phyloP scores from a whole-genome alignment of 169 alveolate species.

The Plasmodium cynomolgi region DNA sequence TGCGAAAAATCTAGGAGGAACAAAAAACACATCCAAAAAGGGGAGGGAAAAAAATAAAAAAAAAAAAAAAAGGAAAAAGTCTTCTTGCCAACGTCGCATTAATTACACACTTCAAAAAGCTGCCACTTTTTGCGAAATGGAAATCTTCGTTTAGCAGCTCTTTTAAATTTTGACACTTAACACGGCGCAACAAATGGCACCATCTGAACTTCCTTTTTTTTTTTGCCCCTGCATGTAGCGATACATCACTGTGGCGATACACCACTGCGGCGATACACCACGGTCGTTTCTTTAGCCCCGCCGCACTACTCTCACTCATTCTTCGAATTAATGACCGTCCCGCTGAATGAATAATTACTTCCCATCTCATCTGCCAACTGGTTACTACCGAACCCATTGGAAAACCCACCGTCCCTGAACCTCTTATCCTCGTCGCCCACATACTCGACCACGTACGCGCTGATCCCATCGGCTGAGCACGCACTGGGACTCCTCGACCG shows the following conservation, averaged over 20 bases:
- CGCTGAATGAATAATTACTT: constrained; percentile 57
- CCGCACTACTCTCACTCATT: background rate
- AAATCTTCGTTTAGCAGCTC: background rate
- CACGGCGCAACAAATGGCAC: background rate
- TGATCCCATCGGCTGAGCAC: constrained; percentile 64
- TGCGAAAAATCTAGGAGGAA: background rate
- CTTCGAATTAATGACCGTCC: background rate
- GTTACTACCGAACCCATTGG: constrained; percentile 35
- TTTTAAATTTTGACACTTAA: too few relatives aligned
- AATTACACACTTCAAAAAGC: background rate
- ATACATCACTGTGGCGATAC: background rate
- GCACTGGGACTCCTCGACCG: constrained; percentile 68
- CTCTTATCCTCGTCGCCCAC: constrained; percentile 47
- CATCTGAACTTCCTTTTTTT: background rate
- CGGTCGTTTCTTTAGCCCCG: background rate
- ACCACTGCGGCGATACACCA: background rate
- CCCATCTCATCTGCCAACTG: constrained; percentile 28
- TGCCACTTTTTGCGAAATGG: background rate
- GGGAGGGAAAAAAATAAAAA: background rate
- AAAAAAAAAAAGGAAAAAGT: background rate
- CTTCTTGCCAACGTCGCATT: background rate
- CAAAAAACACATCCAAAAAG: background rate
- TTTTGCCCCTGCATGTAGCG: background rate
- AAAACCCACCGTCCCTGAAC: background rate
- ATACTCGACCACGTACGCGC: constrained; percentile 68